Base-by-base conservation (phyloP, 2,329 filamentous ascomycete species). In the Chaetomiaceae sp. region DNA sequence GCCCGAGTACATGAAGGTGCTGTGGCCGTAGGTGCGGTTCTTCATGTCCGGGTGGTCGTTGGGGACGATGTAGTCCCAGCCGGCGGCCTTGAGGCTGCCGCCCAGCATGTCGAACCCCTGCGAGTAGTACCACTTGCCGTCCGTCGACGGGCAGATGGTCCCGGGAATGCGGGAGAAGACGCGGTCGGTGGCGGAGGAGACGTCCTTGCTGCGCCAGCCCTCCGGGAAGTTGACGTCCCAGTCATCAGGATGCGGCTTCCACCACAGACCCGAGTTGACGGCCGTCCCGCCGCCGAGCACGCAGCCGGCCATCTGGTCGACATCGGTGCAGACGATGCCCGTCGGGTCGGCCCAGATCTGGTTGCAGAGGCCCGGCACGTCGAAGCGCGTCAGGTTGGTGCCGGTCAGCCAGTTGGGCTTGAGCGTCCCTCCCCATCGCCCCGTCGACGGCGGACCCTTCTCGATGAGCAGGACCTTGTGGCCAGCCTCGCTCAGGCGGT, bases 221-320 rank as follows among this genome's bases (percentile, higher is more conserved):
- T 67, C 54, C 0, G 84, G 84, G 66, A 86, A 89, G 61, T 84
- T 83, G 61, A 75, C 72, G 60, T 88, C 81, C 69, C 83, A 88
- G 60, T 88, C 85, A 12, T 29, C 48, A 12, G 53, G 49, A n/a
- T 50, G 38, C 38, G 55, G 55, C 61, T 57, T 54, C 70, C 73
- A 84, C 75, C 80, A 86, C 29, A 86, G 70, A 19, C 79, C 81
- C 39, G 82, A 76, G 55, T 86, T 87, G 58, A 86, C 71, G 17
- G 79, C 76, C 7, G 79, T 76, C 8, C 79, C 79, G 45, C 83
- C 84, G 45, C 83, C 84, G 3, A 87, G 74, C 38, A 86, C 71
- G 51, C 84, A 87, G 11, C 81, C 83, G 12, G 81, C 80, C 79
- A 86, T 85, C 56, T 83, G 79, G 51, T 83, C 81, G n/a, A 78